Conservation (phyloP, 2,329 filamentous ascomycete genomes). For the Fusarium papillatum region DNA sequence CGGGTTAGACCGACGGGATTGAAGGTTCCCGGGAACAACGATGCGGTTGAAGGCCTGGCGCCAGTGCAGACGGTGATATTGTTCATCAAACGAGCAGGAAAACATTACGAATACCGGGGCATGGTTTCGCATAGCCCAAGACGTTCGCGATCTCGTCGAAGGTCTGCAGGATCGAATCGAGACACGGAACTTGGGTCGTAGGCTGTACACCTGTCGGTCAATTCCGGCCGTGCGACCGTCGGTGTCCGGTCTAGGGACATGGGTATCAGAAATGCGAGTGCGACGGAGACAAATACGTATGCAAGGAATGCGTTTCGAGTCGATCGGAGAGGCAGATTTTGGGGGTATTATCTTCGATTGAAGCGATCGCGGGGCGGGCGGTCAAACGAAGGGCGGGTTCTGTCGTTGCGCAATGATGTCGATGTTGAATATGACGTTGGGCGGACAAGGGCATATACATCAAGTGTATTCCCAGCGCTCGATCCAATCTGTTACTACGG, state of each 20-base stretch:
- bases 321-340: background rate
- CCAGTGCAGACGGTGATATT: background rate
- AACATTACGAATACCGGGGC: background rate
- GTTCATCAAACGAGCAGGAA: background rate
- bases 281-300: background rate
- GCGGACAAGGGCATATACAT: background rate
- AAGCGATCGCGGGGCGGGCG: background rate
- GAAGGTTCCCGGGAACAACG: background rate
- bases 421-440: background rate
- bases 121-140: background rate
- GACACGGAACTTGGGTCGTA: background rate
- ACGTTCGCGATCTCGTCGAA: background rate
- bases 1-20: background rate
- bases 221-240: background rate
- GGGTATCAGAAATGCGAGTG: background rate
- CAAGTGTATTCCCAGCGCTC: background rate
- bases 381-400: background rate
- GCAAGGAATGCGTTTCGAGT: background rate
- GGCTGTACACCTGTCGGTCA: background rate
- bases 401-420: background rate
- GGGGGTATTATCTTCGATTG: background rate
- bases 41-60: background rate
- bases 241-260: background rate
- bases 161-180: background rate
- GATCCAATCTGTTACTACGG: background rate